Evolutionary conservation across 192 early-diverging fungal species (phyloP), one percentile per base, ranked within the genome.

Genomic region (Coemansia sp.): DNA sequence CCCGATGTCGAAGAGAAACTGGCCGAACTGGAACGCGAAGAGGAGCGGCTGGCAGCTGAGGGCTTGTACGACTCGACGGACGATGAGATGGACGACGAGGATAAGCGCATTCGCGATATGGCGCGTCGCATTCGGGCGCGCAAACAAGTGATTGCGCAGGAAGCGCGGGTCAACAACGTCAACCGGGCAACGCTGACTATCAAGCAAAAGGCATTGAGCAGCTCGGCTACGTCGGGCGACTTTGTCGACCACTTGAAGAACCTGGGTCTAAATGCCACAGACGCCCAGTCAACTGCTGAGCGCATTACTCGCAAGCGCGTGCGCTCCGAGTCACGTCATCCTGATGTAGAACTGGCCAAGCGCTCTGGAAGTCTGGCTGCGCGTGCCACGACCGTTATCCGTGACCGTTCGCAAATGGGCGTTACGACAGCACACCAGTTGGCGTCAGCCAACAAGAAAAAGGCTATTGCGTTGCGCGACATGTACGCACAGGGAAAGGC

Each of bases 1-100:
- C 84, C 96, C 27, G 94, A 98, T 4, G 98, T 99, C 75, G 94
- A 94, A 68, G 93, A 95, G 75, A 90, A 91, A 69, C 81, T 99
- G 64, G 95, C 93, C 22, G 94, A 89, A 63, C 86, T 99, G 35
- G 96, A 99, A 76, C 87, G 89, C 64, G 98, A 99, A 77, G 98
- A 99, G 83, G 96, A 97, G 82, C 84, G 89, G 53, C 82, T 99
- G 23, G 89, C 86, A n/a, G 89, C 91, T 43, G 92, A 97, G 79
- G 96, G 96, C 25, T 89, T 93, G 78, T 99, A 99, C 83, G 86
- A 92, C 56, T 89, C 89, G 25, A 84, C 85, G 29, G 86, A 87
- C 14, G 92, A 94, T 52, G 68, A 80, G 66, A 69, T 82, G 45
- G 74, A 84, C 49, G 89, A 94, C 67, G 95, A 97, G 50, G 93